Evolutionary conservation across 2,329 filamentous ascomycete genomes (phyloP).

Genomic region (Xylaria sp.): DNA sequence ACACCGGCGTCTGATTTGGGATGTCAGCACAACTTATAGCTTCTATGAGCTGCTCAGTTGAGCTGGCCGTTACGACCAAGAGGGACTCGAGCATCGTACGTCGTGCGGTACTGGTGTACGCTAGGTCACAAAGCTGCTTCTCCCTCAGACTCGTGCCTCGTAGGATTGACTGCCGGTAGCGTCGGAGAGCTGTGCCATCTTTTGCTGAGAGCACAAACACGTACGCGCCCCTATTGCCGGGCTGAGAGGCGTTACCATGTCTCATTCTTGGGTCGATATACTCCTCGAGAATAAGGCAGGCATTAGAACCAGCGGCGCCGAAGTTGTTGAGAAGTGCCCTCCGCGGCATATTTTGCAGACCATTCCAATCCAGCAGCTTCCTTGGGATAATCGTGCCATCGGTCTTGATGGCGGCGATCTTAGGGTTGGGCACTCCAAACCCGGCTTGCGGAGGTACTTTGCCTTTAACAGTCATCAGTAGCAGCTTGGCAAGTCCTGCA

Average conservation of each 20-base stretch:
- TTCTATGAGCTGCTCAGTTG: too few relatives aligned
- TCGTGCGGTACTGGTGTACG: too few relatives aligned
- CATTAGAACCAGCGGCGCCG: conserved; percentile 36
- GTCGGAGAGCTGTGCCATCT: too few relatives aligned
- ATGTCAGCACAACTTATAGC: too few relatives aligned
- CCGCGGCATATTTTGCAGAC: conserved; percentile 10
- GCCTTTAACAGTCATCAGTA: conserved; percentile 31
- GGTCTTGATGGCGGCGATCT: not conserved
- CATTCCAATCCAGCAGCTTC: conserved; percentile 5
- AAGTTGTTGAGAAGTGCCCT: conserved; percentile 42
- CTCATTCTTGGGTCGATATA: conserved; percentile 1
- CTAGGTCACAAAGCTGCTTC: too few relatives aligned
- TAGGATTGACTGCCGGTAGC: too few relatives aligned
- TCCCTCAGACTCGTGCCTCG: too few relatives aligned
- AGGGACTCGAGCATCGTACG: too few relatives aligned
- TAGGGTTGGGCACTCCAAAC: conserved; percentile 35
- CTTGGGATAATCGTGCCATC: conserved; percentile 6
- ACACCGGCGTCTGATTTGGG: too few relatives aligned
- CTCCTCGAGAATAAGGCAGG: conserved; percentile 31
- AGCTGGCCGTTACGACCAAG: too few relatives aligned
- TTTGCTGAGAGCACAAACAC: too few relatives aligned
- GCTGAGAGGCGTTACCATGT: not conserved
- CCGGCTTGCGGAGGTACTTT: conserved; percentile 29
- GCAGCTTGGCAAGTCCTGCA: conserved; percentile 30
- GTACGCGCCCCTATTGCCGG: not conserved